Conservation (phyloP, 345 rosid species). For the Geranium rotundifolium region DNA sequence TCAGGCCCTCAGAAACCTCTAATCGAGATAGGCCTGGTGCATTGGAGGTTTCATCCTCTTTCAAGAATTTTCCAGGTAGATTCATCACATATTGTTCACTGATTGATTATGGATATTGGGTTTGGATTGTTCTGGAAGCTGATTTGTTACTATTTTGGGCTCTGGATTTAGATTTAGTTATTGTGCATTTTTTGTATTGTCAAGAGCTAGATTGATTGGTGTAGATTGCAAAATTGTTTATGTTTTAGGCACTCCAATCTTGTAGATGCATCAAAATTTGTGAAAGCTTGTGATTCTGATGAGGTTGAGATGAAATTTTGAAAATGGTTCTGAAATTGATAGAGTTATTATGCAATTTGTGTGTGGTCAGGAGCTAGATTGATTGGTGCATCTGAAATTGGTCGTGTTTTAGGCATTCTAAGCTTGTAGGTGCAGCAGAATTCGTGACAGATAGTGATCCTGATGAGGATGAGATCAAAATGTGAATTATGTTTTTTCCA, state of each 20-base stretch:
- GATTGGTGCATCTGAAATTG: slow-evolving; percentile 33
- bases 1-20: background rate
- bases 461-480: background rate
- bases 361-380: slow-evolving; percentile 36
- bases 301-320: no score
- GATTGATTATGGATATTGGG: background rate
- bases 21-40: background rate
- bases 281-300: no score
- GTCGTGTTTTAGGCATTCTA: background rate
- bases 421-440: background rate
- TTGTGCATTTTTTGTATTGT: background rate
- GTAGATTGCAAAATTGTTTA: no score
- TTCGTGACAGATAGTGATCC: background rate
- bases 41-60: background rate
- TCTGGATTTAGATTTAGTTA: no score
- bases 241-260: no score
- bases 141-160: background rate
- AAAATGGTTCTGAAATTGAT: no score
- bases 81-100: no score
- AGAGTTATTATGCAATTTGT: no score
- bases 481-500: background rate
- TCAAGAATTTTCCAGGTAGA: background rate
- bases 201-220: no score
- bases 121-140: background rate
- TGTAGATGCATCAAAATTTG: no score